phyloP scores from a whole-genome alignment of 176 grass and related monocot genomes.

The Triticum urartu region DNA sequence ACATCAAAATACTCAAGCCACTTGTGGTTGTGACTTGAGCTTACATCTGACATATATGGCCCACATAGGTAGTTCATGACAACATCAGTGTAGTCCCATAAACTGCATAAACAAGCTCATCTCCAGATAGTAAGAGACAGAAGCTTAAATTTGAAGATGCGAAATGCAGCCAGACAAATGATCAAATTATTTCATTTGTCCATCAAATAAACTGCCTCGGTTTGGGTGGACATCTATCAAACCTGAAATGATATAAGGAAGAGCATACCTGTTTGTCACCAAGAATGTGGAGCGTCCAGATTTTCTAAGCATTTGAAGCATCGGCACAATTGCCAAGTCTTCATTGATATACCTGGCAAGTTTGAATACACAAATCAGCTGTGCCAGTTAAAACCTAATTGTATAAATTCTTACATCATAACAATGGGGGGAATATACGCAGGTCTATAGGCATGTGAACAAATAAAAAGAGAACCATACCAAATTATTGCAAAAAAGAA shows the following conservation, averaged over 20 bases:
- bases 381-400: neutral
- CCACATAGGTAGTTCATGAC: constrained; percentile 97
- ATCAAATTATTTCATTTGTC: neutral
- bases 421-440: neutral
- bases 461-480: constrained; percentile 3
- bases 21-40: constrained; percentile 49
- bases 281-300: constrained; percentile 89
- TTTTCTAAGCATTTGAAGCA: constrained; percentile 93
- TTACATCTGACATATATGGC: constrained; percentile 49
- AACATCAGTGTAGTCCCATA: constrained; percentile 98
- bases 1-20: constrained; percentile 98
- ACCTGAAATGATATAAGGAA: neutral
- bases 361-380: constrained; percentile 29
- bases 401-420: neutral
- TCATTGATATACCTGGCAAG: constrained; percentile 85
- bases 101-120: constrained; percentile 52
- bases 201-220: too few species aligned
- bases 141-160: constrained; percentile 20
- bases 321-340: constrained; percentile 84
- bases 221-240: neutral
- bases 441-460: constrained; percentile 9
- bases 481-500: constrained; percentile 12
- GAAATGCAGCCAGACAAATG: constrained; percentile 9
- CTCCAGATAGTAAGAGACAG: constrained; percentile 27
- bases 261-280: constrained; percentile 85